Evolutionary conservation across 805 yeast genomes (phyloP), one percentile per base, ranked within the genome.

Genomic region (Wickerhamiella occidentalis): DNA sequence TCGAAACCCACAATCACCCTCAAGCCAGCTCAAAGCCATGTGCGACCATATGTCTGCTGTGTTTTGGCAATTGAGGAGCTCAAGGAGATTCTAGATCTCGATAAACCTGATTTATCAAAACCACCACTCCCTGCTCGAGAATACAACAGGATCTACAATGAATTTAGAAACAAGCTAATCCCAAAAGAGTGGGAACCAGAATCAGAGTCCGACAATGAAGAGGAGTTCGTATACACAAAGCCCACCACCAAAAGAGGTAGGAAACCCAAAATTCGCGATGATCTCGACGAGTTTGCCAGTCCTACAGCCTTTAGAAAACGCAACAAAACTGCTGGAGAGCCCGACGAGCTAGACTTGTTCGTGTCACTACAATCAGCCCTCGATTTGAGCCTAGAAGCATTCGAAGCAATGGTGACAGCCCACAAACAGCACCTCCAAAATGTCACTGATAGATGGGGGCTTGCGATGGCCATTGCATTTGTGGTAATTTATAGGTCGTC

Each of bases 401-500:
- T 45, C 1, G 50, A 51, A 7, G 55, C 58, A 6, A 57, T 64
- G 8, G 48, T 52, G 6, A 52, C 54, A 11, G 65, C 64, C 2
- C 62, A 55, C 49, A 47, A 42, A 29, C 59, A 56, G 47, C 64
- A 60, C 54, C 41, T 49, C 13, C 58, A 56, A 17, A 56, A 64
- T 18, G 68, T 63, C 9, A 62, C 60, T 35, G 68, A 65, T 41
- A 40, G 56, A 12, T 64, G 68, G 68, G 67, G 64, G 1, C 54
- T 65, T 21, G 49, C 64, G 30, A 54, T 61, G 38, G 69, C 67
- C 3, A 49, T 64, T 17, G 50, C 59, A n/a, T 56, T 51, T 23
- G 62, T 61, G 8, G 47, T 64, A 6, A 49, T 55, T n/a, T 52
- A 52, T 8, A 50, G 62, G 18, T 62, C 63, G 1, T 62, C 61